A percentile compares a stretch with the other conserved stretches of the same genome.
Evolutionary conservation across 257 asterid genomes (phyloP).

Genomic region (Solanum gracilifrons): DNA sequence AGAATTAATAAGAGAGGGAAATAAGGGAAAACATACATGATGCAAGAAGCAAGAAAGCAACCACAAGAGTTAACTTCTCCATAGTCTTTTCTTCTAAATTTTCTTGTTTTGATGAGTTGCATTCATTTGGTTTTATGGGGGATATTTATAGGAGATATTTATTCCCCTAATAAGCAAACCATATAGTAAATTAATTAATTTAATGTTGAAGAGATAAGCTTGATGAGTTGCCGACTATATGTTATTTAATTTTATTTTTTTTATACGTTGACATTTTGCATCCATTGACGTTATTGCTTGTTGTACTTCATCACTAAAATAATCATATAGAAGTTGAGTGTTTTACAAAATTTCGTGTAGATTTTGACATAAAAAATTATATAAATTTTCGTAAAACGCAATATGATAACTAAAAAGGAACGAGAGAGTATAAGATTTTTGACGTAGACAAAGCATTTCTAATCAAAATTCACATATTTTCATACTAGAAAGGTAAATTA

Average conservation of each 20-base stretch:
- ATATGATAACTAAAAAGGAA: no score
- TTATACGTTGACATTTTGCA: not conserved
- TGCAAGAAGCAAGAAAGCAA: not conserved
- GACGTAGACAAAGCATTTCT: no score
- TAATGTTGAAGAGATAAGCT: not conserved
- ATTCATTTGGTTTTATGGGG: not conserved
- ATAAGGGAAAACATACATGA: not conserved
- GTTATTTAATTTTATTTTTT: not conserved
- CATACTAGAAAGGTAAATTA: not conserved
- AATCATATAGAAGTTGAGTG: not conserved
- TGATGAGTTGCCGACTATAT: not conserved
- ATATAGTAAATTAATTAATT: not conserved
- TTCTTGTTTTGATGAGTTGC: not conserved
- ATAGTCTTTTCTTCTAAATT: not conserved
- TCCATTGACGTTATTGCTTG: not conserved
- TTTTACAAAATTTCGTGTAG: not conserved
- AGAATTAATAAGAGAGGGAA: not conserved
- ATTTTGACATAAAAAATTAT: not conserved
- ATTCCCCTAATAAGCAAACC: not conserved
- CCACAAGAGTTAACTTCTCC: not conserved
- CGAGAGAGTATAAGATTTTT: no score
- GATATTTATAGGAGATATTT: not conserved
- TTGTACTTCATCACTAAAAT: not conserved
- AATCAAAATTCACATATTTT: not conserved
- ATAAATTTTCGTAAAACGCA: no score